Conservation (phyloP, 768 basidiomycete species). For the Boletus sp. region DNA sequence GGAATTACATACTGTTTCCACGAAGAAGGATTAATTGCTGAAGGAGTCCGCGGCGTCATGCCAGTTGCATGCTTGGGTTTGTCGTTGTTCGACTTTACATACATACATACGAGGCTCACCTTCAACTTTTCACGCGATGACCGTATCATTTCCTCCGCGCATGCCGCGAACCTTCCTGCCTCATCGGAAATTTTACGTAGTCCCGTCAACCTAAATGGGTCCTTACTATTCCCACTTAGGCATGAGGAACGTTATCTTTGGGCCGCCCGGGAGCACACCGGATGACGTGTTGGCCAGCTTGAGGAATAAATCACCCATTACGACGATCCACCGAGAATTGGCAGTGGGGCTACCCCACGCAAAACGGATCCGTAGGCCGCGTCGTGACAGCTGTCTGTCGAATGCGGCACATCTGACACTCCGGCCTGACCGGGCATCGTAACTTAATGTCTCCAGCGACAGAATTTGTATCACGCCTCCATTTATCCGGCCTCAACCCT, state of each 20-base stretch:
- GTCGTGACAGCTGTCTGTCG: neutral
- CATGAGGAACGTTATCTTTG: neutral
- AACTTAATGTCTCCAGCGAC: neutral
- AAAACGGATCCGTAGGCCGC: neutral
- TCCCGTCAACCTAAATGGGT: neutral
- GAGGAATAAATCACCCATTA: too few relatives aligned
- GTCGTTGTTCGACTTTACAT: too few relatives aligned
- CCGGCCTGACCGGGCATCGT: neutral
- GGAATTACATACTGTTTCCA: too few relatives aligned
- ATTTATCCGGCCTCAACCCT: neutral
- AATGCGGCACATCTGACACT: neutral
- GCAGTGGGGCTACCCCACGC: neutral
- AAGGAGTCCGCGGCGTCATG: too few relatives aligned
- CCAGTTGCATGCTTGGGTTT: too few relatives aligned
- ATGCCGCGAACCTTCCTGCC: too few relatives aligned
- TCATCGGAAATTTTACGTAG: neutral
- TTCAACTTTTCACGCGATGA: too few relatives aligned
- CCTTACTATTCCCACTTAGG: neutral
- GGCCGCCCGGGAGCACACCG: neutral
- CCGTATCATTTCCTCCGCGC: too few relatives aligned
- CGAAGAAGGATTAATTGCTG: too few relatives aligned
- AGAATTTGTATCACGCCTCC: neutral
- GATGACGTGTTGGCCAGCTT: too few relatives aligned
- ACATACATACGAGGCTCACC: too few relatives aligned
- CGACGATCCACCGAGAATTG: neutral